Evolutionary conservation across 805 yeast genomes (phyloP), one percentile per base, ranked within the genome.

Genomic region (Wickerhamiella musiphila): DNA sequence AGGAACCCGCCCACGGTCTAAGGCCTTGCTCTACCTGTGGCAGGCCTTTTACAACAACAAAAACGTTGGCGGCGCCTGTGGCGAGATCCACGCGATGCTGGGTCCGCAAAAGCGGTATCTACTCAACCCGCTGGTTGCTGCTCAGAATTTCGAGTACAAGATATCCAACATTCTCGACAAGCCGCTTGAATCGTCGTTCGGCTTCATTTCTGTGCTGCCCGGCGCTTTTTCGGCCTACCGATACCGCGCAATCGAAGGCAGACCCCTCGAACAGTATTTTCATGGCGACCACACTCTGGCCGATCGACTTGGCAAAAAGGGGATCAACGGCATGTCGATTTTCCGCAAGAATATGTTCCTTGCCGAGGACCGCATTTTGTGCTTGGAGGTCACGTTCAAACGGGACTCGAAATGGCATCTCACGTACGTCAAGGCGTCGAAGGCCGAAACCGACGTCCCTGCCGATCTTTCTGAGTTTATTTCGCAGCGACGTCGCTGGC

Each of bases 171-270:
- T 71, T 39, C 60, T 71, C 35, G 78, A 71, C 48, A 71, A 71
- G 46, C 78, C 78, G 2, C 61, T 73, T 10, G 78, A 71, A 46
- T 66, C 75, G 1, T 62, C 63, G 11, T 71, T 71, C 48, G 78
- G 78, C 8, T 71, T 68, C 42, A 71, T 71, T 38, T 61, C 72
- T 0, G 78, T 71, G 23, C 59, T 71, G 29, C 78, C 78, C 4
- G 78, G 78, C 40, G 78, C 78, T 1, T 71, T 71, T 42, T 69
- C 76, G 4, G 78, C 78, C 9, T 71, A 71, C 46, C 46, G 78
- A 27, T 70, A 58, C 40, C 56, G 62, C 13, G 78, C 78, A 2
- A 59, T 72, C 14, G 67, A 61, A 35, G 74, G 74, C 35, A 69
- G 76, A 2, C 78, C 78, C 1, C 54, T 72, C 29, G 74, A 69